These are phyloP conservation scores for Penstemon davidsonii DNA, from an alignment of 257 asterid genomes.

Conservation along the genomic window DNA sequence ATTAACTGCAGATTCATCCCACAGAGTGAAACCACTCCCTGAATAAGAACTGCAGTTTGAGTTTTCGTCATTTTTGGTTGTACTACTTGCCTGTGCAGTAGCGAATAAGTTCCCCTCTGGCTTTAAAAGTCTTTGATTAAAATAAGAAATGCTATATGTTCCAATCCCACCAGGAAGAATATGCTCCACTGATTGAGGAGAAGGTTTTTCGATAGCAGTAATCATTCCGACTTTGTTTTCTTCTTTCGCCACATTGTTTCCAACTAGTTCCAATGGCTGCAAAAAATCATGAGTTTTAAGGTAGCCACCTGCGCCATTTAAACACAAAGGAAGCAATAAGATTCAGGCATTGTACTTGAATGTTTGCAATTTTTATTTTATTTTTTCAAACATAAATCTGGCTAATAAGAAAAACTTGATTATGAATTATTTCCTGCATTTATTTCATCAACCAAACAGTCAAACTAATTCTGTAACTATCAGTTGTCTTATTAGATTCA, in stretches of 20 bases:
- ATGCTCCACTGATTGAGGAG: slow-evolving; percentile 50
- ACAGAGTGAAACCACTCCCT: slow-evolving; percentile 74
- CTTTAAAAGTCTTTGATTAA: slow-evolving; percentile 54
- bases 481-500: too few species aligned
- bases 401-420: not conserved
- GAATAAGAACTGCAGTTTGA: slow-evolving; percentile 73
- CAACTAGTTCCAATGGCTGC: slow-evolving; percentile 78
- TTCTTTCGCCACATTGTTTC: slow-evolving; percentile 46
- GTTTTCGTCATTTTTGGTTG: slow-evolving; percentile 52
- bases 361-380: not conserved
- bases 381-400: not conserved
- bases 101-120: slow-evolving; percentile 47
- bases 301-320: slow-evolving; percentile 49
- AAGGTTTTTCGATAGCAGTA: slow-evolving; percentile 50
- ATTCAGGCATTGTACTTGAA: not conserved
- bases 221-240: slow-evolving; percentile 44
- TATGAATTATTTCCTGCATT: not conserved
- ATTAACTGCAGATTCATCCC: slow-evolving; percentile 77
- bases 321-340: slow-evolving; percentile 8
- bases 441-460: not conserved
- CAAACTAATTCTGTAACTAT: too few species aligned
- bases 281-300: slow-evolving; percentile 87
- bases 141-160: slow-evolving; percentile 72
- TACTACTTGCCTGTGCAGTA: slow-evolving; percentile 60
- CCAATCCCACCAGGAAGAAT: slow-evolving; percentile 86